Percentiles rank a stretch among this genome's conserved stretches.
phyloP scores from a whole-genome alignment of 139 green algal genomes.

The Picochlorum sp. region DNA sequence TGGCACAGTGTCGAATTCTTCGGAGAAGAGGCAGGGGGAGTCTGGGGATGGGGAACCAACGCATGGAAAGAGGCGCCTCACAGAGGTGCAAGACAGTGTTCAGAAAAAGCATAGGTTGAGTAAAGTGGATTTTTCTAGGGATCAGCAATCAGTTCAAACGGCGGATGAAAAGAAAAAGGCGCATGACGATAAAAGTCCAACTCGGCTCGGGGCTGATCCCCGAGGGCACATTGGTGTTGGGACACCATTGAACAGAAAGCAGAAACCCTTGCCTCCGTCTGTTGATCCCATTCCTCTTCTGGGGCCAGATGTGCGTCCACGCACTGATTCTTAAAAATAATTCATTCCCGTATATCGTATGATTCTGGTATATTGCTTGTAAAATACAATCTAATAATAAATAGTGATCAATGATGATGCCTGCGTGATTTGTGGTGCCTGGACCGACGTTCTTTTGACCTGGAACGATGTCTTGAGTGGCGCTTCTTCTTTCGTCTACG shows the following conservation, averaged over 20 bases:
- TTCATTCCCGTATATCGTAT: not conserved
- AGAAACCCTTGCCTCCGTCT: slow-evolving; percentile 11
- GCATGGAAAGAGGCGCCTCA: too few species aligned
- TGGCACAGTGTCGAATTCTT: too few species aligned
- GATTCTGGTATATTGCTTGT: too few species aligned
- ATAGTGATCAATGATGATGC: not conserved
- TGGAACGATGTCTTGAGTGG: not conserved
- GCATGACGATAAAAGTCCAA: not conserved
- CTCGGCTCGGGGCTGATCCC: not conserved
- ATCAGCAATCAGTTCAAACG: not conserved
- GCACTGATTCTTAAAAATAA: not conserved
- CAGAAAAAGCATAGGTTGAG: not conserved
- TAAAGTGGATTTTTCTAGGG: not conserved
- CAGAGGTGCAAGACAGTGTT: not conserved
- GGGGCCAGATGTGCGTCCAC: not conserved
- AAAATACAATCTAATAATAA: too few species aligned
- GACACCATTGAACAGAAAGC: slow-evolving; percentile 10
- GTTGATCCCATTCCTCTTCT: not conserved
- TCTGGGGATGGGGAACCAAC: too few species aligned
- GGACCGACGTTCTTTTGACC: not conserved
- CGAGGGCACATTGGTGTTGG: slow-evolving; percentile 3
- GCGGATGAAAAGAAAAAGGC: not conserved
- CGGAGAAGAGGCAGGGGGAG: too few species aligned
- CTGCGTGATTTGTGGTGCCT: not conserved
- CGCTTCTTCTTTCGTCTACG: not conserved